Evolutionary conservation across 352 stramenopile species (phyloP).

Genomic region (Globisporangium barbulae): DNA sequence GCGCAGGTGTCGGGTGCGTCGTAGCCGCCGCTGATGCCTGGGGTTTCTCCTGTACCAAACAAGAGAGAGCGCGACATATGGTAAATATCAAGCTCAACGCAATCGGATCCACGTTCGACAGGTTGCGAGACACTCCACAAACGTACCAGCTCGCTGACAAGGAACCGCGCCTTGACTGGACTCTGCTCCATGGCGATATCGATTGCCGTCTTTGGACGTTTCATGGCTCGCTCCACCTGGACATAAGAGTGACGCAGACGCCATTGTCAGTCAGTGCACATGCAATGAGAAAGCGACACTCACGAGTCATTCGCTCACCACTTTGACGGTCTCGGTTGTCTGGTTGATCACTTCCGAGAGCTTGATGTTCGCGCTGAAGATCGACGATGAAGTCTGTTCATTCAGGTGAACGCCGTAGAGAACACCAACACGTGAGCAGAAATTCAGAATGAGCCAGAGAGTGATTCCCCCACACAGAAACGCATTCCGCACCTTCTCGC

Average conservation of each 20-base stretch:
- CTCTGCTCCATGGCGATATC: constrained; percentile 75
- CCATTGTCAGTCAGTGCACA: not conserved
- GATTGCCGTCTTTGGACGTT: constrained; percentile 67
- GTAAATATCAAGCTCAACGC: not conserved
- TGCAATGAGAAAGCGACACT: not conserved
- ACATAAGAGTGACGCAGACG: not conserved
- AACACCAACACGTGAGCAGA: not conserved
- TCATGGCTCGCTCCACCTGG: constrained; percentile 71
- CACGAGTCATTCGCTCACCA: constrained; percentile 31
- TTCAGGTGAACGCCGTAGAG: not conserved
- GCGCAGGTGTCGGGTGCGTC: constrained; percentile 12
- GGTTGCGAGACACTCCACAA: not conserved
- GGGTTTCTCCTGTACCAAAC: not conserved
- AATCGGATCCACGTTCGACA: not conserved
- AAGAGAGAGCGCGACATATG: not conserved
- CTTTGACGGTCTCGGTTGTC: constrained; percentile 64
- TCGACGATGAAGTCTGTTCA: constrained; percentile 48
- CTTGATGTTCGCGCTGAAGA: constrained; percentile 49
- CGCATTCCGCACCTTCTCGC: constrained; percentile 38
- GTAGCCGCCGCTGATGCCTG: constrained; percentile 19
- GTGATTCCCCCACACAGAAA: not conserved
- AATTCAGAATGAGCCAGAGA: not conserved
- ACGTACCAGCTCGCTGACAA: constrained; percentile 41
- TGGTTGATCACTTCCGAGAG: constrained; percentile 52
- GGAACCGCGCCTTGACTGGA: constrained; percentile 42